Evolutionary conservation across 306 rosid species (phyloP).

Genomic region (Prunus fruticosa): DNA sequence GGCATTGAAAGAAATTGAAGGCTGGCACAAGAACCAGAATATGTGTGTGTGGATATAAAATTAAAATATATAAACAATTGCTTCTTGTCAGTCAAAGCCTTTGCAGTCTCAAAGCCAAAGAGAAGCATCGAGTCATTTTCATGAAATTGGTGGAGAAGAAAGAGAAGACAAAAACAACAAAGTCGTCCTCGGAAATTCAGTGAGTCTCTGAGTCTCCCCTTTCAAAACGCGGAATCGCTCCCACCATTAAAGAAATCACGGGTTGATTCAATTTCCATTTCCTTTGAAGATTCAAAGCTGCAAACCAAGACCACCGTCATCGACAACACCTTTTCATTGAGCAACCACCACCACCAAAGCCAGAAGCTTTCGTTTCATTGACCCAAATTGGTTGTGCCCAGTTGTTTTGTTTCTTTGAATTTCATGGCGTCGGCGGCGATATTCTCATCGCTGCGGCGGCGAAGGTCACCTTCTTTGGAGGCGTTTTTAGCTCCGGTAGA

Average conservation of each 20-base stretch:
- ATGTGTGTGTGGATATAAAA: background rate
- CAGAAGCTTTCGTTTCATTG: background rate
- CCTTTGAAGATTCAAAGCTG: background rate
- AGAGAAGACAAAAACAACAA: background rate
- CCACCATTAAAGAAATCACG: background rate
- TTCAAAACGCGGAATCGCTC: background rate
- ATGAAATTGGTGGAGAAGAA: background rate
- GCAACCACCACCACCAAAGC: background rate
- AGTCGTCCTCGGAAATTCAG: background rate
- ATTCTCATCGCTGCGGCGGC: conserved; percentile 76
- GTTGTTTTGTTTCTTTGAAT: background rate
- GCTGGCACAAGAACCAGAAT: conserved; percentile 24
- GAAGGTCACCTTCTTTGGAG: conserved; percentile 87
- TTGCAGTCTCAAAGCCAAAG: background rate
- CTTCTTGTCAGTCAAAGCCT: no score
- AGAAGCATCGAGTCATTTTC: background rate
- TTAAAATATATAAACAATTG: conserved; percentile 3
- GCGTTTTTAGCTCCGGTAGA: conserved; percentile 91
- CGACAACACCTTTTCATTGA: background rate
- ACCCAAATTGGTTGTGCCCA: background rate
- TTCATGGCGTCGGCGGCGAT: conserved; percentile 86
- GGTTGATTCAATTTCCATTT: background rate
- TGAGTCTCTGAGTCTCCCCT: background rate
- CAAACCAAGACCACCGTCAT: background rate
- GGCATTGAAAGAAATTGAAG: no score